Evolutionary conservation across 2,329 filamentous ascomycete species (phyloP), one percentile per base, ranked within the genome.

Genomic region (Corynespora cassiicola): DNA sequence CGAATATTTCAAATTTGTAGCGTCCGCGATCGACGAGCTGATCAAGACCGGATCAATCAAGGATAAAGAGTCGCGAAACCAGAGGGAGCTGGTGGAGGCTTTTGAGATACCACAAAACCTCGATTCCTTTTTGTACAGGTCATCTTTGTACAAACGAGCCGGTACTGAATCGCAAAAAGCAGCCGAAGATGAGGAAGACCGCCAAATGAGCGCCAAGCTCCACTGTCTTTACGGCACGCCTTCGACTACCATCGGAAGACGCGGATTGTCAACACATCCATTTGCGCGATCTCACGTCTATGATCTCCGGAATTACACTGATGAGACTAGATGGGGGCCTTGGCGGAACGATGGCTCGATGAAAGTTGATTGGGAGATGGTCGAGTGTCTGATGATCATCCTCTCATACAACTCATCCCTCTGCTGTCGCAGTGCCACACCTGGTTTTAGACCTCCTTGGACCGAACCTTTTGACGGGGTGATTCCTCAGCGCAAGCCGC

Each of bases 321-420:
- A 70, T 2, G 62, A 66, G 17, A 85, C 78, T 1, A 63, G 75
- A 22, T 91, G 87, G 87, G 88, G 88, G 0, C 88, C 88, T 0
- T 91, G 88, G 54, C 70, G 78, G 56, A 71, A 79, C 32, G 86
- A 90, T 56, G 80, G 78, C 2, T 76, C 73, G 2, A 76, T 75
- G 35, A 65, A 68, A 5, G 84, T 88, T 0, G 87, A 92, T 65
- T 92, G 88, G 88, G 86, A 91, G 65, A 88, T 87, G 69, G 70
- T 90, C 8, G 87, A 91, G 65, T 83, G 85, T 7, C 79, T 90
- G 36, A 80, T 90, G 75, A 72, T 90, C 3, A 81, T 86, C 2
- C 65, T 91, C 3, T 79, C 78, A 3, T 75, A 79, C 57, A 90
- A 89, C 58, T 73, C 60, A 1, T 43, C 50, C 4, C 40, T 56